phyloP scores from a whole-genome alignment of 1,284 basidiomycete species.

The Fomitiporia mediterranea region DNA sequence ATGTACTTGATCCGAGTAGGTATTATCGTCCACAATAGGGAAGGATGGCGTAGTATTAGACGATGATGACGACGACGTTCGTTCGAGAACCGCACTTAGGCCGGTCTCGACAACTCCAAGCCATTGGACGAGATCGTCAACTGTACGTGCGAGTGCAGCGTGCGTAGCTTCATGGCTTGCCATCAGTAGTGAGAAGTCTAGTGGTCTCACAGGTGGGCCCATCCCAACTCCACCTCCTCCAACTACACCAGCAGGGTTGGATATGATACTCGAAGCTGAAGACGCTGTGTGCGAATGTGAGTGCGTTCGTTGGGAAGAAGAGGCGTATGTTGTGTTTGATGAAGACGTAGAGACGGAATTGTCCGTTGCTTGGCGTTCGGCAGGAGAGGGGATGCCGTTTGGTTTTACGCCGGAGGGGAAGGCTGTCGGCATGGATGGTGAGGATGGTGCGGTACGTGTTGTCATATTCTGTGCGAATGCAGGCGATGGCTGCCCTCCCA shows the following conservation, averaged over 20 bases:
- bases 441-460: not conserved
- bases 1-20: constrained; percentile 5
- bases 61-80: constrained; percentile 31
- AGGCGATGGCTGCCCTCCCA: not conserved
- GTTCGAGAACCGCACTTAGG: constrained; percentile 60
- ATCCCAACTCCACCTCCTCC: not conserved
- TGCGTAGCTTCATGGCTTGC: constrained; percentile 61
- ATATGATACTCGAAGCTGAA: constrained; percentile 15
- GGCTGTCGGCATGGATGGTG: not conserved
- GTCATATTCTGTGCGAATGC: not conserved
- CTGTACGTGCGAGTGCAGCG: constrained; percentile 65
- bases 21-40: not conserved
- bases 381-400: constrained; percentile 1
- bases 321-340: not conserved
- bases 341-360: constrained; percentile 6
- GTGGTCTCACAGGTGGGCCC: constrained; percentile 49
- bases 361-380: constrained; percentile 14
- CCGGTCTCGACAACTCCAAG: constrained; percentile 73
- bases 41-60: constrained; percentile 42
- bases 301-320: not conserved
- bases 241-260: constrained; percentile 3
- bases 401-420: not conserved
- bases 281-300: constrained; percentile 6
- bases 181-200: constrained; percentile 66
- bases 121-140: constrained; percentile 81